Evolutionary conservation across 768 basidiomycete species (phyloP).

Genomic region (Suillus clintonianus): DNA sequence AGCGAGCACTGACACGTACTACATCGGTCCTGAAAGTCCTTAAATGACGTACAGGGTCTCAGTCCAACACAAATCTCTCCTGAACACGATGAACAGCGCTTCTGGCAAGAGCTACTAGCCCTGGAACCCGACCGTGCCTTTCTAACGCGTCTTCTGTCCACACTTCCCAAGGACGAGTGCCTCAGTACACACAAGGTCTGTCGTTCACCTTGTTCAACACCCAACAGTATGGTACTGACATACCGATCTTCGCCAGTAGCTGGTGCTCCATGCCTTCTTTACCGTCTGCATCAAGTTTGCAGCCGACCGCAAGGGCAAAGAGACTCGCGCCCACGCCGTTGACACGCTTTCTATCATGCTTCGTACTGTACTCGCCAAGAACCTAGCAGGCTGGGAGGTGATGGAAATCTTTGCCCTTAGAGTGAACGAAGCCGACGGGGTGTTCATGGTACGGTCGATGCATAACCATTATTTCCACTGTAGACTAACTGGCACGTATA

Average conservation of each 20-base stretch:
- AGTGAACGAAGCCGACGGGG: constrained; percentile 54
- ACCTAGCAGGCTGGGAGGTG: constrained; percentile 67
- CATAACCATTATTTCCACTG: constrained; percentile 12
- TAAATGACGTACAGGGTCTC: constrained; percentile 36
- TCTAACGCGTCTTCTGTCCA: constrained; percentile 40
- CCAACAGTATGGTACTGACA: not conserved
- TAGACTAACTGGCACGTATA: constrained; percentile 21
- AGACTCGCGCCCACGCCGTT: constrained; percentile 41
- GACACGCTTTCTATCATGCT: constrained; percentile 51
- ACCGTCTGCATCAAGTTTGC: constrained; percentile 44
- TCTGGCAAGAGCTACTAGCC: constrained; percentile 55
- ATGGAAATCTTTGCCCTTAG: constrained; percentile 71
- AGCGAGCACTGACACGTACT: not conserved
- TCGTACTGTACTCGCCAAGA: constrained; percentile 54
- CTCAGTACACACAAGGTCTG: constrained; percentile 53
- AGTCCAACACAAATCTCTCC: constrained; percentile 46
- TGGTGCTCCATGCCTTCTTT: constrained; percentile 49
- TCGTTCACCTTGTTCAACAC: not conserved
- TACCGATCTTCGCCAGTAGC: constrained; percentile 43
- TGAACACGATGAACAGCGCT: constrained; percentile 42
- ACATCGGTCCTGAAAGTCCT: not conserved
- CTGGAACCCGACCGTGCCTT: constrained; percentile 54
- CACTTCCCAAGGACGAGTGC: constrained; percentile 51
- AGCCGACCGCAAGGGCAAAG: constrained; percentile 29
- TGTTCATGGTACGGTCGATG: constrained; percentile 48